Evolutionary conservation across 352 stramenopile genomes (phyloP).

Genomic region (Pythium plurisporium): DNA sequence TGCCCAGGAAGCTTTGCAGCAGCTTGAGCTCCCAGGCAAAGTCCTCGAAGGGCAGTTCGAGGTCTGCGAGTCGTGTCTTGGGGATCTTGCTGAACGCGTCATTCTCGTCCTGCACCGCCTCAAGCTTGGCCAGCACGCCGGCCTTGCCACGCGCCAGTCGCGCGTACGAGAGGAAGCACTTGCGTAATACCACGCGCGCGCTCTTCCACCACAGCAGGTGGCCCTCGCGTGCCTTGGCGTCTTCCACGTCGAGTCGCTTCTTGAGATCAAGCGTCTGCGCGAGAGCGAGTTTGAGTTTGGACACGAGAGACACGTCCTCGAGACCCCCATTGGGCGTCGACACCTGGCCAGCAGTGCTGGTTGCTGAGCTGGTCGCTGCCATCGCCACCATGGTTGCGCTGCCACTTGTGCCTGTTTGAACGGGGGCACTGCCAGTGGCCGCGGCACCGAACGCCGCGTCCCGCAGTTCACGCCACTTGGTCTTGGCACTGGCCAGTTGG

Average conservation of each 20-base stretch:
- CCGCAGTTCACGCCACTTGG: slow-evolving; percentile 62
- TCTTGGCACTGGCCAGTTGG: slow-evolving; percentile 47
- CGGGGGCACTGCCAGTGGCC: neutral
- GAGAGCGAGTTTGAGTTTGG: slow-evolving; percentile 65
- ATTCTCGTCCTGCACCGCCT: slow-evolving; percentile 48
- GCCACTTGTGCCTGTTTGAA: neutral
- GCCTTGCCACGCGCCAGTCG: slow-evolving; percentile 56
- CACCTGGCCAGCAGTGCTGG: neutral
- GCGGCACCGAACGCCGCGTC: slow-evolving; percentile 20
- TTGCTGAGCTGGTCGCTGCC: neutral
- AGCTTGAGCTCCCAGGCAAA: slow-evolving; percentile 69
- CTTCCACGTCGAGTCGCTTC: slow-evolving; percentile 49
- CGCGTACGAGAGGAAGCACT: slow-evolving; percentile 74
- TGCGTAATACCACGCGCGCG: slow-evolving; percentile 64
- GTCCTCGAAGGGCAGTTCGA: slow-evolving; percentile 57
- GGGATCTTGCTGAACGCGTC: slow-evolving; percentile 55
- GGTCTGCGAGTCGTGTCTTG: slow-evolving; percentile 41
- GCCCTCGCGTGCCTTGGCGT: slow-evolving; percentile 53
- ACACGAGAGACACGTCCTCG: slow-evolving; percentile 29
- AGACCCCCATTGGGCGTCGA: neutral
- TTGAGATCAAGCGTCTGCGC: slow-evolving; percentile 75
- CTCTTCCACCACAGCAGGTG: slow-evolving; percentile 69
- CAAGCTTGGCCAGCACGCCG: slow-evolving; percentile 50
- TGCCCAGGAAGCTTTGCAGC: slow-evolving; percentile 64
- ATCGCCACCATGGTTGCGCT: slow-evolving; percentile 1